Base-by-base conservation (phyloP, 2,329 filamentous ascomycete species). In the Colletotrichum kahawae region DNA sequence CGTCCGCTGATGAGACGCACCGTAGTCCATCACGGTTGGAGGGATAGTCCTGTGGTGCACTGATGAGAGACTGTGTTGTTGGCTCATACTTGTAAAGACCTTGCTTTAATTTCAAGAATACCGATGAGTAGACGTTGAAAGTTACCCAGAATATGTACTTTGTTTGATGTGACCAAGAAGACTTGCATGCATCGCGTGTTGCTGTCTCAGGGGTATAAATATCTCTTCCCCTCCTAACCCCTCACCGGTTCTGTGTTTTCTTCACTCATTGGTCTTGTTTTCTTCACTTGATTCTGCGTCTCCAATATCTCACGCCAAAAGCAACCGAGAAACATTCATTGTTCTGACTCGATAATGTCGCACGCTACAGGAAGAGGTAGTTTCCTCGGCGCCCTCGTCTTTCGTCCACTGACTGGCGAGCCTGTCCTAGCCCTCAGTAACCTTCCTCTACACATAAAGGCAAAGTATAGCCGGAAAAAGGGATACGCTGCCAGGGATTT, bases 231-330 rank as follows among this genome's bases (percentile, higher is more conserved):
- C 43, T 48, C 43, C 43, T 21, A 48, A 7, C 43, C 43, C 43
- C 43, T 21, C n/a, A 7, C 7, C 43, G 5, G 10, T 0, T 13
- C 0, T n/a, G 5, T 48, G 0, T 21, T 48, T 7, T 13, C 43
- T 13, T 48, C 10, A 48, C 0, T 21, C 43, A 48, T 21, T 21
- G 1, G 1, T 21, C 5, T 48, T 48, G n/a, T 5, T 48, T 21
- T 48, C 3, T 12, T 48, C 10, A 12, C 10, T 21, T 5, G 10
- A 21, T 18, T 0, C 5, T 48, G 5, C 0, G 1, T 21, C 1
- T 18, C 1, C 5, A 48, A 0, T 21, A 21, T 5, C 43, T 21
- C 3, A 4, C 2, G 7, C 43, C 5, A 48, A 13, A 48, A 21
- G 18, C 2, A 21, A 0, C 21, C 5, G 43, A 7, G 0, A 21